A percentile compares a stretch with the other conserved stretches of the same genome.
Evolutionary conservation across 306 rosid genomes (phyloP).

Genomic region (Quercus variabilis): DNA sequence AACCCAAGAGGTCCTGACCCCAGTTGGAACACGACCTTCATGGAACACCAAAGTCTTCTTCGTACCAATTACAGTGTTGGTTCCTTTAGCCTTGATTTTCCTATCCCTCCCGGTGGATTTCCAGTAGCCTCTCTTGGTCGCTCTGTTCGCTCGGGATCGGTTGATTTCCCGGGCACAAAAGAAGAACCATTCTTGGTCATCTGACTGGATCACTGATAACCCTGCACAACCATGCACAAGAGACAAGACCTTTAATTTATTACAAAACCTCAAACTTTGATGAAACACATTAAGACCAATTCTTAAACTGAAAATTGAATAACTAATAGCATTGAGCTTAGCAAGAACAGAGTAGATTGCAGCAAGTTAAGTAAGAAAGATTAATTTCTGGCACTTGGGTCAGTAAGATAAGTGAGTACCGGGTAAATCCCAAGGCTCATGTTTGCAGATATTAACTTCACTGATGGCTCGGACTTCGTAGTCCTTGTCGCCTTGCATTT

Average conservation of each 20-base stretch:
- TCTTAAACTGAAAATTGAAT: too few species aligned
- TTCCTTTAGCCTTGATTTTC: constrained; percentile 16
- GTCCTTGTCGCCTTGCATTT: constrained; percentile 20
- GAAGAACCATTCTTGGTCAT: constrained; percentile 62
- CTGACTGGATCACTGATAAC: constrained; percentile 25
- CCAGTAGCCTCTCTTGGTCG: constrained; percentile 60
- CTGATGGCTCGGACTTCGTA: constrained; percentile 14
- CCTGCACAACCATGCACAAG: constrained; percentile 16
- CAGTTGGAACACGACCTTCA: constrained; percentile 19
- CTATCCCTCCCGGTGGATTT: constrained; percentile 55
- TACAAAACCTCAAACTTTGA: not conserved
- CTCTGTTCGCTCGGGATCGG: constrained; percentile 24
- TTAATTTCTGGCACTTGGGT: too few species aligned
- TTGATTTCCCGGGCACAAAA: constrained; percentile 38
- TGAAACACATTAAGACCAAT: not conserved
- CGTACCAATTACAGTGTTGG: constrained; percentile 35
- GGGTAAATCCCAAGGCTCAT: constrained; percentile 56
- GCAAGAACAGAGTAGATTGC: too few species aligned
- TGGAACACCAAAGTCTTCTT: constrained; percentile 66
- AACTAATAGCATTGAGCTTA: too few species aligned
- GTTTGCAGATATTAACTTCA: constrained; percentile 40
- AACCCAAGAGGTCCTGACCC: constrained; percentile 45
- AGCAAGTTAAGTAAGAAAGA: too few species aligned
- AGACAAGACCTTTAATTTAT: not conserved
- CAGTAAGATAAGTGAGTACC: constrained; percentile 20